Evolutionary conservation across 768 basidiomycete species (phyloP), one percentile per base, ranked within the genome.

Genomic region (Hericium erinaceus): DNA sequence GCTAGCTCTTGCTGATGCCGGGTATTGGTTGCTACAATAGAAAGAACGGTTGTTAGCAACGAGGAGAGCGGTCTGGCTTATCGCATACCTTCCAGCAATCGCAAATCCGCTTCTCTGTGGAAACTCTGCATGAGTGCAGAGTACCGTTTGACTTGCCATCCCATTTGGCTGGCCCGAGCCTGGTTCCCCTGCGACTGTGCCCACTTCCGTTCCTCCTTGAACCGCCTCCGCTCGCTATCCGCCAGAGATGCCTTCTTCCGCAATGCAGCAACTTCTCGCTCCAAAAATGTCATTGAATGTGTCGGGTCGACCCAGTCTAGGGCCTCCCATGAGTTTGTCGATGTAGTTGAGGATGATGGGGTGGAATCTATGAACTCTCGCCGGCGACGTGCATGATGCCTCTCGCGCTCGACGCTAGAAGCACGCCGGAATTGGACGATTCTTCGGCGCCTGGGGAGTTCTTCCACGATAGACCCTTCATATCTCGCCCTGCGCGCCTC

Each of bases 161-260:
- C 83, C 77, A 92, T 82, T 73, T 93, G 84, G 26, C 77, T 74
- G 33, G 89, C 89, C 49, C 89, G 80, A 9, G 87, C 83, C 48
- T 73, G 59, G 66, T 93, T 90, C 0, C 89, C 89, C 67, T 87
- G 83, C 18, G 87, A 86, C 40, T 85, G 67, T 0, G 91, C 91
- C 91, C 91, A 93, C 68, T 91, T 89, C 62, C 82, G 78, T 70
- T 93, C 91, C 70, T 93, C 91, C 73, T 84, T 88, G 73, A 83
- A 88, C 56, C 89, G 78, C 41, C 91, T 78, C 18, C 87, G 80
- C 70, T 93, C 89, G 59, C 83, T 89, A 63, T 91, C 91, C 24
- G 91, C 90, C 58, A 90, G 70, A 18, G 87, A 84, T 8, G 90
- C 90, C 26, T 87, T 80, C 50, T 88, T 83, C 51, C 89, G 80